phyloP scores from a whole-genome alignment of 176 grass and related monocot genomes.

The Lolium perenne region DNA sequence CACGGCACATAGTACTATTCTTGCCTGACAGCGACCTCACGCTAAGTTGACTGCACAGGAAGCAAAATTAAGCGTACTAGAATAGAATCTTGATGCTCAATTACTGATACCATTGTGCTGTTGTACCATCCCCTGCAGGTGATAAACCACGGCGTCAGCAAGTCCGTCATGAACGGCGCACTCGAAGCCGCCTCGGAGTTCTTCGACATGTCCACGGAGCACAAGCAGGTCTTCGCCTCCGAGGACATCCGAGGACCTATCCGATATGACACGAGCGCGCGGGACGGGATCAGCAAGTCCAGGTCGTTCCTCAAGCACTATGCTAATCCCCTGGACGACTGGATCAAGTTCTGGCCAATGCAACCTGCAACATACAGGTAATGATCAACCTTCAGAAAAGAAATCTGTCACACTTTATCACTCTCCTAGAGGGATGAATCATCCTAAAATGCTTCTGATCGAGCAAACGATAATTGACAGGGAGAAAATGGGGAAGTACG shows the following conservation, averaged over 20 bases:
- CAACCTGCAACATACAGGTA: conserved; percentile 70
- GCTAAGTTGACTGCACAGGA: too few species aligned
- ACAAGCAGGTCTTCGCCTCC: conserved; percentile 60
- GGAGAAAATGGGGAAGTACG: conserved; percentile 68
- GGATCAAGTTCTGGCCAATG: conserved; percentile 66
- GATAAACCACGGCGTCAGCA: conserved; percentile 71
- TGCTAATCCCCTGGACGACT: conserved; percentile 64
- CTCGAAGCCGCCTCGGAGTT: conserved; percentile 61
- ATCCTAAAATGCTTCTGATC: not conserved
- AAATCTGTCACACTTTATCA: not conserved
- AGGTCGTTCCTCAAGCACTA: conserved; percentile 82
- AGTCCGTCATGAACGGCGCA: conserved; percentile 52
- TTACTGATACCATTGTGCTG: too few species aligned
- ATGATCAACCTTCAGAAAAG: not conserved
- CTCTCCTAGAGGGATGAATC: not conserved
- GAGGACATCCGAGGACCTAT: conserved; percentile 54
- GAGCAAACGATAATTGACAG: conserved; percentile 18
- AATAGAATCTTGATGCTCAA: too few species aligned
- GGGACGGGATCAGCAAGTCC: conserved; percentile 43
- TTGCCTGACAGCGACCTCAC: not conserved
- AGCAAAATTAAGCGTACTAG: too few species aligned
- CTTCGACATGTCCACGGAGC: conserved; percentile 53
- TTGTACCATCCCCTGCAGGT: conserved; percentile 47
- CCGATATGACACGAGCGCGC: conserved; percentile 63
- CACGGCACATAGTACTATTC: not conserved